Evolutionary conservation across 495 filamentous ascomycete species (phyloP).

Genomic region (Neurospora hispaniola): DNA sequence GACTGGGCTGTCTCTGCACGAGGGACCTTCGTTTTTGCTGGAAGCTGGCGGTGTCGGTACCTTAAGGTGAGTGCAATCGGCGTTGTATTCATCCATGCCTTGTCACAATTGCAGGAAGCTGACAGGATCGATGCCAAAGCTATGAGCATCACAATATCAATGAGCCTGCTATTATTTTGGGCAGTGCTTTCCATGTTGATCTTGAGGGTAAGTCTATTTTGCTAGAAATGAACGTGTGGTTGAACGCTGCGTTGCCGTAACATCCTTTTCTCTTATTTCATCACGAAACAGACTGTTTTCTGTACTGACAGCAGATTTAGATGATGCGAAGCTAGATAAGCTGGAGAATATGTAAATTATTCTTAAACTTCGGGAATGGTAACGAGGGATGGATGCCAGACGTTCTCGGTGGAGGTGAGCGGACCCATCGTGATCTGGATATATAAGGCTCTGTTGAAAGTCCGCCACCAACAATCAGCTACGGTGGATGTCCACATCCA

Average conservation of each 20-base stretch:
- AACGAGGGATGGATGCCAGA: neutral
- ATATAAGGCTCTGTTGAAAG: neutral
- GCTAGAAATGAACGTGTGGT: neutral
- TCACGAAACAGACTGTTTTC: neutral
- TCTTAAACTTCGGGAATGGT: neutral
- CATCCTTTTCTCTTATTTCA: neutral
- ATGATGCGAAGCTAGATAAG: neutral
- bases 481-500: neutral
- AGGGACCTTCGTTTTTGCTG: slow-evolving; percentile 56
- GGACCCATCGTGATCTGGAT: neutral
- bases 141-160: slow-evolving; percentile 57
- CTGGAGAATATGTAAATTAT: neutral
- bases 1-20: slow-evolving; percentile 56
- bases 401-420: neutral
- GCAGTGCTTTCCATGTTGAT: slow-evolving; percentile 54
- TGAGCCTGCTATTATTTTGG: slow-evolving; percentile 60
- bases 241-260: neutral
- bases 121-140: slow-evolving; percentile 19
- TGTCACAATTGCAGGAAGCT: slow-evolving; percentile 4
- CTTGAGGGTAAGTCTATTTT: slow-evolving; percentile 13
- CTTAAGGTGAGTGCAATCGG: slow-evolving; percentile 42
- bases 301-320: neutral
- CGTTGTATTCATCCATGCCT: neutral
- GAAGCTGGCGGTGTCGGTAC: slow-evolving; percentile 81
- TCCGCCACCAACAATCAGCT: neutral